Conservation (phyloP, 441 rosid species). For the Breynia disticha region DNA sequence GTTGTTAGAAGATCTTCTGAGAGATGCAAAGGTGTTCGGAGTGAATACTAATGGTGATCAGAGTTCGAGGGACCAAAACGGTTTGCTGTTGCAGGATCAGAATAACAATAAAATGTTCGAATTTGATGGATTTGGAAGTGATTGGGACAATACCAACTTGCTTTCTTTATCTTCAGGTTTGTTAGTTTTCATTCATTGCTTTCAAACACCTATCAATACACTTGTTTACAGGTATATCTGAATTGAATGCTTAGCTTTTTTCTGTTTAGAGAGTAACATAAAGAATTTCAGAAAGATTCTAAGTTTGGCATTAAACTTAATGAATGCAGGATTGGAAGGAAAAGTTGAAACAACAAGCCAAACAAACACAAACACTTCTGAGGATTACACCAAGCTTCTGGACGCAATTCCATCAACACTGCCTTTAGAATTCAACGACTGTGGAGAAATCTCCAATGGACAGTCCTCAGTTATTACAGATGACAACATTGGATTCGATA, state of each 20-base stretch:
- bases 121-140: constrained; percentile 19
- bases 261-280: not conserved
- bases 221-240: no score
- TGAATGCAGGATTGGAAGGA: constrained; percentile 22
- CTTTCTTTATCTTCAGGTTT: constrained; percentile 24
- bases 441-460: constrained; percentile 44
- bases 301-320: not conserved
- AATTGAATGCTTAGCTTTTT: not conserved
- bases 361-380: constrained; percentile 25
- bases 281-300: not conserved
- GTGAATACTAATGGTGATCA: constrained; percentile 13
- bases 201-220: not conserved
- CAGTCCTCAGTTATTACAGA: constrained; percentile 48
- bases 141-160: constrained; percentile 22
- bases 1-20: constrained; percentile 50
- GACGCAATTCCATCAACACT: constrained; percentile 16
- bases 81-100: constrained; percentile 17
- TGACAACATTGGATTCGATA: constrained; percentile 44
- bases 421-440: constrained; percentile 30
- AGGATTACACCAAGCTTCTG: constrained; percentile 35
- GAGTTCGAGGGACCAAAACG: constrained; percentile 16
- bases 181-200: not conserved
- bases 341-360: constrained; percentile 34
- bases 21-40: constrained; percentile 35
- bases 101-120: constrained; percentile 9